Conservation (phyloP, 2,329 filamentous ascomycete species). For the Aspergillus luchuensis region DNA sequence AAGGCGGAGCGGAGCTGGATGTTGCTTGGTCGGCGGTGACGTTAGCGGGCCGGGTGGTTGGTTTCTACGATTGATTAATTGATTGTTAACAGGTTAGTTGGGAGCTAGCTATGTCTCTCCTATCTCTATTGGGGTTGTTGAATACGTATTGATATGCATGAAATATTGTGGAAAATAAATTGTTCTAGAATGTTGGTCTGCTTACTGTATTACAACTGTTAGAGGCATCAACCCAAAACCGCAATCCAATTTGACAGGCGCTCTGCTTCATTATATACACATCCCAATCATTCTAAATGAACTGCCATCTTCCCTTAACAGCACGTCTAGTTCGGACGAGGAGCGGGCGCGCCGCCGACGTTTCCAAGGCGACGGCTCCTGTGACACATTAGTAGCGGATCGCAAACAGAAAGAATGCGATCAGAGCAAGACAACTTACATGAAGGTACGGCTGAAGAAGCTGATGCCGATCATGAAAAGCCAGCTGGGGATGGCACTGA, state of each 20-base stretch:
- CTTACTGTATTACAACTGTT: not conserved
- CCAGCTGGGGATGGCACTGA: conserved; percentile 64
- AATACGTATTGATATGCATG: not conserved
- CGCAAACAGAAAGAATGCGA: not conserved
- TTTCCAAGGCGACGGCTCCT: conserved; percentile 36
- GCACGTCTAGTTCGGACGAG: conserved; percentile 24
- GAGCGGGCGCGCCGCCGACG: conserved; percentile 17
- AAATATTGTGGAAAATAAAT: not conserved
- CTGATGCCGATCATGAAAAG: conserved; percentile 65
- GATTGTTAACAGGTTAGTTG: too few species aligned
- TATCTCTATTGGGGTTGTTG: not conserved
- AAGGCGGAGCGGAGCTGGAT: not conserved
- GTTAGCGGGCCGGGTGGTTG: conserved; percentile 1
- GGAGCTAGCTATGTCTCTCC: too few species aligned
- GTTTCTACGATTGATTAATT: too few species aligned
- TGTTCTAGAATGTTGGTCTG: too few species aligned
- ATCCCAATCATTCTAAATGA: conserved; percentile 26
- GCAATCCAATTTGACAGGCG: conserved; percentile 20
- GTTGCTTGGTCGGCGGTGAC: conserved; percentile 5
- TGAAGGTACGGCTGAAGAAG: conserved; percentile 62
- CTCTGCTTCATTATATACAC: conserved; percentile 38
- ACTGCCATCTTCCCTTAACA: conserved; percentile 16
- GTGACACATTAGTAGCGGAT: conserved; percentile 13
- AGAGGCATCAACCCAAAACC: not conserved
- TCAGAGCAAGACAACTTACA: conserved; percentile 49